phyloP scores from a whole-genome alignment of 306 rosid genomes.

The Elaeagnus macrophylla region DNA sequence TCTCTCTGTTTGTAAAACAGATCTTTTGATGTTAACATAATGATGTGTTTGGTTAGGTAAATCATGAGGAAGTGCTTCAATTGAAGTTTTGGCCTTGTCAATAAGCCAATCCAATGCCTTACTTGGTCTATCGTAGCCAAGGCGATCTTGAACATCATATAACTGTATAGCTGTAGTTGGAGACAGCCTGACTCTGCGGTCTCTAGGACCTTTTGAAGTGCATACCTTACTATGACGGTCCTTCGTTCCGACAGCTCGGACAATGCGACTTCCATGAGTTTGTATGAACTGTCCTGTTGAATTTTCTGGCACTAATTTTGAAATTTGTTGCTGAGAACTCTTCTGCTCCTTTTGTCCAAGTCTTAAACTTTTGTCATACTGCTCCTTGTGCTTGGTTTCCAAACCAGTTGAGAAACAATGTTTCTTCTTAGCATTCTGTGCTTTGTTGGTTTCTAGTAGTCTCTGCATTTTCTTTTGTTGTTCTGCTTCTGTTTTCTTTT shows the following conservation, averaged over 20 bases:
- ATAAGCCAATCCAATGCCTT: constrained; percentile 96
- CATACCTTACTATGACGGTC: constrained; percentile 94
- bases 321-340: background rate
- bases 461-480: no score
- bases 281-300: constrained; percentile 61
- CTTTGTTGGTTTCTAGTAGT: no score
- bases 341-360: no score
- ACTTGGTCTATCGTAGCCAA: constrained; percentile 90
- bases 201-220: constrained; percentile 83
- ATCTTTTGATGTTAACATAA: no score
- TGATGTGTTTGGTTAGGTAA: constrained; percentile 57
- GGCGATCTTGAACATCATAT: constrained; percentile 85
- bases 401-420: no score
- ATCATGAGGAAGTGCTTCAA: constrained; percentile 71
- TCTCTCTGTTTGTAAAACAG: no score
- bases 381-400: no score
- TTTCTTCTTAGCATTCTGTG: no score
- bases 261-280: constrained; percentile 81
- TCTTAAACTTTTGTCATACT: no score
- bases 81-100: constrained; percentile 72
- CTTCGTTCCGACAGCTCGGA: constrained; percentile 63
- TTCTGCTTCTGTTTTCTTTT: no score
- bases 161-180: constrained; percentile 87
- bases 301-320: constrained; percentile 34
- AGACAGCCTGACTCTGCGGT: constrained; percentile 79